phyloP scores from a whole-genome alignment of 2,329 filamentous ascomycete species.

The Ramichloridium luteum region DNA sequence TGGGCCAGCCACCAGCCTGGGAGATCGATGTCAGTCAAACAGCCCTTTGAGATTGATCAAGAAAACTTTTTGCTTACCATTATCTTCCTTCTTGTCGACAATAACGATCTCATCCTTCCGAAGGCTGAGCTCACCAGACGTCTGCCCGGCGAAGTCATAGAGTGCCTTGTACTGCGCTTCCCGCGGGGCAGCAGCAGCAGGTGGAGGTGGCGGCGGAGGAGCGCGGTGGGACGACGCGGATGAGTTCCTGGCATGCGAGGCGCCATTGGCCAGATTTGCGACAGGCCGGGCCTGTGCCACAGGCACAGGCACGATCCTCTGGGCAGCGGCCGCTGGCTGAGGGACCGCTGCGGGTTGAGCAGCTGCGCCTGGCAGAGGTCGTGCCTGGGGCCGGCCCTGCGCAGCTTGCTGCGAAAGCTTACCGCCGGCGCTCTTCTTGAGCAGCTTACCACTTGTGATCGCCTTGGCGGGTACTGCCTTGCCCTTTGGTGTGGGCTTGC shows the following conservation, averaged over 20 bases:
- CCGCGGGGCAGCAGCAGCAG: slow-evolving; percentile 45
- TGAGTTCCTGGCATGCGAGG: slow-evolving; percentile 28
- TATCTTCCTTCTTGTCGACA: slow-evolving; percentile 86
- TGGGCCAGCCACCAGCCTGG: slow-evolving; percentile 94
- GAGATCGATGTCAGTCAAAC: slow-evolving; percentile 17
- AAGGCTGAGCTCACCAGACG: slow-evolving; percentile 73
- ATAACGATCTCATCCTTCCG: slow-evolving; percentile 69
- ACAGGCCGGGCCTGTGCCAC: slow-evolving; percentile 35
- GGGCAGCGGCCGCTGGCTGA: slow-evolving; percentile 41
- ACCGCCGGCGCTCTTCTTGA: slow-evolving; percentile 61
- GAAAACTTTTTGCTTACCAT: slow-evolving; percentile 51
- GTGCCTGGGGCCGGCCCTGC: slow-evolving; percentile 34
- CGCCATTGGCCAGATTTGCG: slow-evolving; percentile 39
- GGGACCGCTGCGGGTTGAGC: slow-evolving; percentile 14
- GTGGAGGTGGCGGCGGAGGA: slow-evolving; percentile 52
- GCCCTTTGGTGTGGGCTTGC: slow-evolving; percentile 71
- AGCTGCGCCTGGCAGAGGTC: slow-evolving; percentile 22
- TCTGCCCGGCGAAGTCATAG: slow-evolving; percentile 82
- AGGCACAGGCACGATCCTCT: slow-evolving; percentile 19
- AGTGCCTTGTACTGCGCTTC: slow-evolving; percentile 80
- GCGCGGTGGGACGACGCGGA: slow-evolving; percentile 35
- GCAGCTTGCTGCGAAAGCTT: slow-evolving; percentile 49
- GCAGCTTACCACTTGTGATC: slow-evolving; percentile 84
- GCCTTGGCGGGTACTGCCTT: slow-evolving; percentile 79
- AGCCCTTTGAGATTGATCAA: slow-evolving; percentile 1